Conservation (phyloP, 768 basidiomycete species). For the Phallus indusiatus region DNA sequence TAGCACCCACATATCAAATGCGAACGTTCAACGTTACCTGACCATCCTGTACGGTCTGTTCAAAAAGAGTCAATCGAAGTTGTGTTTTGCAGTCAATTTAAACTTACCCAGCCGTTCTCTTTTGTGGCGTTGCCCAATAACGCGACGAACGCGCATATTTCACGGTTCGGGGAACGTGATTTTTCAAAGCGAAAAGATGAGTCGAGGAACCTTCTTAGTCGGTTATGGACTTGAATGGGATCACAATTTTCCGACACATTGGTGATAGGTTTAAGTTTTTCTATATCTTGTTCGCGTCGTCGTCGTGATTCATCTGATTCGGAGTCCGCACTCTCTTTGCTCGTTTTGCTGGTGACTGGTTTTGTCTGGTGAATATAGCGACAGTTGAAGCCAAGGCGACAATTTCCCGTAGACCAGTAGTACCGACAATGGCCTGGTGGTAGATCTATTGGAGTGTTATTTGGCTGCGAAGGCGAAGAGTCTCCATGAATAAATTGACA, state of each 20-base stretch:
- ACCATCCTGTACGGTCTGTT: conserved; percentile 38
- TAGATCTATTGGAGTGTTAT: conserved; percentile 7
- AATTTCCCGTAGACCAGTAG: conserved; percentile 40
- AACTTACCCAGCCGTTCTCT: conserved; percentile 17
- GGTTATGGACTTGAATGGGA: conserved; percentile 39
- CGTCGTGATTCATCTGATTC: background rate
- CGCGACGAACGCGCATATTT: conserved; percentile 37
- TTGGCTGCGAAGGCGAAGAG: conserved; percentile 14
- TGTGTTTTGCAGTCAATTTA: conserved; percentile 13
- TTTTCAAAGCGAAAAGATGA: conserved; percentile 34
- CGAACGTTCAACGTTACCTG: conserved; percentile 35
- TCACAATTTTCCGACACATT: conserved; percentile 35
- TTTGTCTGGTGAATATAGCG: conserved; percentile 27
- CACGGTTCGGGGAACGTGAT: conserved; percentile 17
- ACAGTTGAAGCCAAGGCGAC: conserved; percentile 38
- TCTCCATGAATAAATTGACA: conserved; percentile 29
- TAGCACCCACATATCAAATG: background rate
- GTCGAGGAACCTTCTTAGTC: conserved; percentile 32
- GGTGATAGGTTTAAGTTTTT: conserved; percentile 35
- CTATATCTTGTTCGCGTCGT: conserved; percentile 11
- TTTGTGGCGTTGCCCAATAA: conserved; percentile 11
- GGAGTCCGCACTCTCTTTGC: conserved; percentile 7
- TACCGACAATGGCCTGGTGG: conserved; percentile 35
- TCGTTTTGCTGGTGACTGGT: too few relatives aligned
- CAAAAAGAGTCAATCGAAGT: background rate